Evolutionary conservation across 2,329 filamentous ascomycete genomes (phyloP), one percentile per base, ranked within the genome.

Genomic region (Ophiobolus disseminans): DNA sequence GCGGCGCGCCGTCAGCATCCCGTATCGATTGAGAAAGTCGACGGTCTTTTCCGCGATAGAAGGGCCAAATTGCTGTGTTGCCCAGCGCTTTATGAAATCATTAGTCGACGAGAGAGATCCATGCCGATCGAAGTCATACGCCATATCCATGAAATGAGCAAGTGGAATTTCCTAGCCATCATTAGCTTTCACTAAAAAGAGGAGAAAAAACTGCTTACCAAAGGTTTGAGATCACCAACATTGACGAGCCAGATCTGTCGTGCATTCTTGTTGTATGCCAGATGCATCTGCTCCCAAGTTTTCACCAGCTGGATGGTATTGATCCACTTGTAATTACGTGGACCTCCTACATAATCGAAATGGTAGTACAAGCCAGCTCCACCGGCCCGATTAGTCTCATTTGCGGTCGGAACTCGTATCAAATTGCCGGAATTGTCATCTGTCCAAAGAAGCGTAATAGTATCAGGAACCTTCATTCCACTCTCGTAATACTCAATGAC

Each of bases 341-440:
- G 48, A 1, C 20, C 22, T 5, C 48, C 48, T 32, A 52, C 48
- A 20, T 52, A 52, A 23, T 52, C 48, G 8, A 52, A 41, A 19
- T 52, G 48, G 21, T 48, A 52, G 21, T 52, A 52, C 19, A 52
- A 44, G 1, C 48, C 48, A 2, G 40, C 32, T 10, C 45, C 39
- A 10, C 37, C 48, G 2, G 38, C 3, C 5, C 48, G 17, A 13
- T 39, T 26, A 2, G 34, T 42, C 17, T 52, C 48, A 6, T 52
- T 52, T 4, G 35, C 38, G 3, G 20, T 34, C 5, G 48, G 48
- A 5, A 52, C 37, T 19, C 48, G 22, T n/a, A 42, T 46, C 1
- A 52, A 26, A 26, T 48, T 52, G 4, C 48, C 48, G 23, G 35
- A 48, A 23, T 52, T 52, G n/a, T 52, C 48, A 16, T 52, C 48